Evolutionary conservation across 2,329 filamentous ascomycete species (phyloP).

Genomic region (Metarhizium rileyi): DNA sequence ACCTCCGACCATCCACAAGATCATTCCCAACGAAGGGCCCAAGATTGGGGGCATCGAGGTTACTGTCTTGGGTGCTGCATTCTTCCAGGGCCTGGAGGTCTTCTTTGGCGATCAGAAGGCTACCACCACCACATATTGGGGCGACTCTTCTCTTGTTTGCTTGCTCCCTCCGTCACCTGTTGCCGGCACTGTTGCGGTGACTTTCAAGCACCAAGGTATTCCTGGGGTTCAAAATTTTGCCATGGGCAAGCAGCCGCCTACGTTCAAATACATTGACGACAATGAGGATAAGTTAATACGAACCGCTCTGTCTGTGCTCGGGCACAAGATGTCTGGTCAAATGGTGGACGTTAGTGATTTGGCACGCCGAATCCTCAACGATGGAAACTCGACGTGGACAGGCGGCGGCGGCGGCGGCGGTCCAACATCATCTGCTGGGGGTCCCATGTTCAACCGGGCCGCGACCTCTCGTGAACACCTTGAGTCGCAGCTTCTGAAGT

Average conservation of each 20-base stretch:
- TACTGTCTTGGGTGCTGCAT: conserved; percentile 70
- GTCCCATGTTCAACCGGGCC: conserved; percentile 33
- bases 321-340: conserved; percentile 54
- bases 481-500: conserved; percentile 59
- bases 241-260: conserved; percentile 32
- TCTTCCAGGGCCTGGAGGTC: conserved; percentile 67
- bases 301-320: conserved; percentile 54
- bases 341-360: conserved; percentile 52
- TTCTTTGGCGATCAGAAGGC: conserved; percentile 64
- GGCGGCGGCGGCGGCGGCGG: conserved; percentile 21
- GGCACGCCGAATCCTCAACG: conserved; percentile 48
- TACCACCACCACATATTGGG: conserved; percentile 71
- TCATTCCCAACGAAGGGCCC: conserved; percentile 75
- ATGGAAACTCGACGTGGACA: conserved; percentile 39
- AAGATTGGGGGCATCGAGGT: conserved; percentile 80
- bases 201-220: conserved; percentile 48
- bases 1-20: conserved; percentile 61
- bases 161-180: conserved; percentile 61
- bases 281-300: conserved; percentile 60
- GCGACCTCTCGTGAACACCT: conserved; percentile 36
- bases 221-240: conserved; percentile 26
- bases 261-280: conserved; percentile 68
- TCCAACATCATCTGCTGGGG: conserved; percentile 29
- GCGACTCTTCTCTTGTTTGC: conserved; percentile 69
- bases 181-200: conserved; percentile 60